Evolutionary conservation across 495 filamentous ascomycete genomes (phyloP).

Genomic region (Trichodelitschia bisporula): DNA sequence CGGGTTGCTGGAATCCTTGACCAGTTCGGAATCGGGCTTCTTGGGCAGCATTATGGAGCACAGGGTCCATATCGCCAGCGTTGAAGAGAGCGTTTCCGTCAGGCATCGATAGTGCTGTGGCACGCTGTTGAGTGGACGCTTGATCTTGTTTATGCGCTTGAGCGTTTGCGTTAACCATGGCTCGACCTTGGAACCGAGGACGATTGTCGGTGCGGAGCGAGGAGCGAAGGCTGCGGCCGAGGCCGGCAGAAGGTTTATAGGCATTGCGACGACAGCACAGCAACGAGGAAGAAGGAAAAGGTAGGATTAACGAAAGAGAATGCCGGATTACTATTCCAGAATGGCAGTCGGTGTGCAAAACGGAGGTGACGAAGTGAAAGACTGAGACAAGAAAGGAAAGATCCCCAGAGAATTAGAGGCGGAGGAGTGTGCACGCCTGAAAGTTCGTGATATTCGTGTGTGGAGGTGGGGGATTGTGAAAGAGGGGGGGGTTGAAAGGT

Average conservation of each 20-base stretch:
- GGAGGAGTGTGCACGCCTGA: no score
- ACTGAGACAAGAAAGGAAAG: no score
- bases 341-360: no score
- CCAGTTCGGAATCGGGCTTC: constrained; percentile 67
- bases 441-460: no score
- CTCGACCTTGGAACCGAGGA: constrained; percentile 82
- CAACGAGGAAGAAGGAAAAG: no score
- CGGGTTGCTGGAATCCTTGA: constrained; percentile 53
- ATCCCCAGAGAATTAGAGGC: no score
- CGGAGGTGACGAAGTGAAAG: no score
- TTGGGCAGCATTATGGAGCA: constrained; percentile 85
- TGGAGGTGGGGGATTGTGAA: no score
- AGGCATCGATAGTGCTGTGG: constrained; percentile 91
- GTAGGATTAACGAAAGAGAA: no score
- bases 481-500: no score
- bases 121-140: constrained; percentile 93
- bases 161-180: constrained; percentile 92
- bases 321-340: no score
- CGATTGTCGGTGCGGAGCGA: constrained; percentile 81
- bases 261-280: no score
- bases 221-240: constrained; percentile 94
- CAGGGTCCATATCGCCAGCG: constrained; percentile 86
- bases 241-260: constrained; percentile 71
- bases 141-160: constrained; percentile 92
- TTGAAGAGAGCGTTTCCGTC: constrained; percentile 80